Evolutionary conservation across 306 rosid species (phyloP).

Genomic region (Glycine latifolia): DNA sequence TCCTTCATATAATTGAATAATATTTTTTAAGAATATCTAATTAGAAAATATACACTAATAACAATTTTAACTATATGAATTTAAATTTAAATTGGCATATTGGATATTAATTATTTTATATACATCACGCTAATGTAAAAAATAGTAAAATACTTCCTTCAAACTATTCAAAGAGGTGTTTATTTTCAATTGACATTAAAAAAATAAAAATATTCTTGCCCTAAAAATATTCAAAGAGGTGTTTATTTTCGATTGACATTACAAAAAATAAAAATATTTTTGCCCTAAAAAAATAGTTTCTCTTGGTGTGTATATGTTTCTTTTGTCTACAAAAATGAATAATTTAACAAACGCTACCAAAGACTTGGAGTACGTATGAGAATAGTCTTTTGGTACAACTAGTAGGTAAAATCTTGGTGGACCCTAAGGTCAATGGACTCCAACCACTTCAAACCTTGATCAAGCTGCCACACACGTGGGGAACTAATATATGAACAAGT

Average conservation of each 20-base stretch:
- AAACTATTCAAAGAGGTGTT: background rate
- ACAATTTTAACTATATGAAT: background rate
- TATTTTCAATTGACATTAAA: background rate
- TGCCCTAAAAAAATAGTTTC: background rate
- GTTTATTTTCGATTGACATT: background rate
- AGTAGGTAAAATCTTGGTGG: constrained; percentile 46
- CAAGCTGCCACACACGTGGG: constrained; percentile 62
- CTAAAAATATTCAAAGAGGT: background rate
- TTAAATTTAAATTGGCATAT: background rate
- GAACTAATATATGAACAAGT: constrained; percentile 36
- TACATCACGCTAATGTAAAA: background rate
- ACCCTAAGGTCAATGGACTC: constrained; percentile 47
- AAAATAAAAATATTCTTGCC: background rate
- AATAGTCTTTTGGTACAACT: constrained; percentile 24
- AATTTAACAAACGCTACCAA: background rate
- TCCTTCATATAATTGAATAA: background rate
- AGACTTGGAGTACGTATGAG: background rate
- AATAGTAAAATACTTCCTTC: background rate
- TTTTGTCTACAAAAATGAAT: background rate
- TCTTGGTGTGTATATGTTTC: background rate
- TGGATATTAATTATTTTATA: background rate
- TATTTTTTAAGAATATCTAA: background rate
- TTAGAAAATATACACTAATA: background rate
- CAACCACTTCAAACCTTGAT: constrained; percentile 35
- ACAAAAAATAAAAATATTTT: too few relatives aligned